Conservation (phyloP, 2,329 filamentous ascomycete genomes). For the Microsporum ferrugineum region DNA sequence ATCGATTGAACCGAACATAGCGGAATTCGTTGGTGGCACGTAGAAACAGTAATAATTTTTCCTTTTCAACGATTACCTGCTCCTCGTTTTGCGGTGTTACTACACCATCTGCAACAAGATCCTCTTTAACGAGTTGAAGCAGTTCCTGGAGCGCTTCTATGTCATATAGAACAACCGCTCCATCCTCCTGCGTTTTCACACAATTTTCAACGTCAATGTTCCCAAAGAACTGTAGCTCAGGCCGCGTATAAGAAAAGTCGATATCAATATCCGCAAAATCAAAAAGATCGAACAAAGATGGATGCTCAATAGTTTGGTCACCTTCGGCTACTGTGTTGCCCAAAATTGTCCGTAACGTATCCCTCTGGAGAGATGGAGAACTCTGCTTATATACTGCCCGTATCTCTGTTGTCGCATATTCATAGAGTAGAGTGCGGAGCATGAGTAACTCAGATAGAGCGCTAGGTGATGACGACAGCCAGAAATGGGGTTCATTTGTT, state of each 20-base stretch:
- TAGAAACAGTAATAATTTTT: slow-evolving; percentile 29
- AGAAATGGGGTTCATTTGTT: slow-evolving; percentile 53
- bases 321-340: slow-evolving; percentile 57
- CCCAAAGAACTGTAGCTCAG: slow-evolving; percentile 48
- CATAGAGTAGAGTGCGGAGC: slow-evolving; percentile 63
- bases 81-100: slow-evolving; percentile 36
- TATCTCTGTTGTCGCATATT: slow-evolving; percentile 78
- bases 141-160: slow-evolving; percentile 61
- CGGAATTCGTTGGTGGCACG: slow-evolving; percentile 32
- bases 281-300: slow-evolving; percentile 81
- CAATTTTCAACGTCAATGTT: slow-evolving; percentile 59
- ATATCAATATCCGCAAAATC: slow-evolving; percentile 69
- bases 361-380: slow-evolving; percentile 57
- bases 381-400: slow-evolving; percentile 61
- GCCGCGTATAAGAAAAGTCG: slow-evolving; percentile 36
- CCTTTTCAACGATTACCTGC: slow-evolving; percentile 29
- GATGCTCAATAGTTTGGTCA: slow-evolving; percentile 54
- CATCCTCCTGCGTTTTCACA: slow-evolving; percentile 47
- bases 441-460: slow-evolving; percentile 68
- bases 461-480: slow-evolving; percentile 53
- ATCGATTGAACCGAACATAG: slow-evolving; percentile 37
- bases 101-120: slow-evolving; percentile 30
- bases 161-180: slow-evolving; percentile 47
- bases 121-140: slow-evolving; percentile 44
- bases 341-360: slow-evolving; percentile 57